Evolutionary conservation across 352 stramenopile genomes (phyloP).

Genomic region (Peronosclerospora sorghi): DNA sequence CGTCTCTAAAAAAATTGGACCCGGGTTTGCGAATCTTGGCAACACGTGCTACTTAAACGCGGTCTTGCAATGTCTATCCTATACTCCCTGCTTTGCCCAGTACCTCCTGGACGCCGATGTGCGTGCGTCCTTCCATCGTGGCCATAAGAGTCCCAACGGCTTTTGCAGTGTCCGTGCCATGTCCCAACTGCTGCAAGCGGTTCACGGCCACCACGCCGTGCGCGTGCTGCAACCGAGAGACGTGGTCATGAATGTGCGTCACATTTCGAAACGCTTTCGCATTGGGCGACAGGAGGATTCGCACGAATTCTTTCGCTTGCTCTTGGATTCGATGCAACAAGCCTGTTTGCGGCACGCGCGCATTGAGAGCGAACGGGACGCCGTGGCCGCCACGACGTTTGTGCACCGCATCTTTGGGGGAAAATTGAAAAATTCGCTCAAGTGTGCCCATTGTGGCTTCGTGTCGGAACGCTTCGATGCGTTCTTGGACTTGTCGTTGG

Average conservation of each 20-base stretch:
- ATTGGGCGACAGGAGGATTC: slow-evolving; percentile 86
- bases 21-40: slow-evolving; percentile 83
- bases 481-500: slow-evolving; percentile 85
- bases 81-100: slow-evolving; percentile 73
- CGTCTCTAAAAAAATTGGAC: slow-evolving; percentile 64
- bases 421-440: slow-evolving; percentile 71
- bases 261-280: slow-evolving; percentile 78
- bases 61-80: slow-evolving; percentile 82
- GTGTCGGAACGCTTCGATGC: slow-evolving; percentile 75
- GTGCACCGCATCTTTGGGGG: slow-evolving; percentile 82
- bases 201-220: slow-evolving; percentile 32
- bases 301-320: slow-evolving; percentile 86
- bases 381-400: slow-evolving; percentile 53
- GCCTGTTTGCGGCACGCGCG: slow-evolving; percentile 56
- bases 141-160: slow-evolving; percentile 21
- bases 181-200: slow-evolving; percentile 48
- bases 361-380: slow-evolving; percentile 59
- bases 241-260: slow-evolving; percentile 76
- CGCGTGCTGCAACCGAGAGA: slow-evolving; percentile 67
- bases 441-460: slow-evolving; percentile 75
- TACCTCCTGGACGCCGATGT: slow-evolving; percentile 77
- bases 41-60: slow-evolving; percentile 95
- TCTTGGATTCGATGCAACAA: slow-evolving; percentile 82
- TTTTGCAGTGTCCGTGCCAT: slow-evolving; percentile 60
- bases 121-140: slow-evolving; percentile 25